phyloP scores from a whole-genome alignment of 2,329 filamentous ascomycete species.

The Neonectria neomacrospora region DNA sequence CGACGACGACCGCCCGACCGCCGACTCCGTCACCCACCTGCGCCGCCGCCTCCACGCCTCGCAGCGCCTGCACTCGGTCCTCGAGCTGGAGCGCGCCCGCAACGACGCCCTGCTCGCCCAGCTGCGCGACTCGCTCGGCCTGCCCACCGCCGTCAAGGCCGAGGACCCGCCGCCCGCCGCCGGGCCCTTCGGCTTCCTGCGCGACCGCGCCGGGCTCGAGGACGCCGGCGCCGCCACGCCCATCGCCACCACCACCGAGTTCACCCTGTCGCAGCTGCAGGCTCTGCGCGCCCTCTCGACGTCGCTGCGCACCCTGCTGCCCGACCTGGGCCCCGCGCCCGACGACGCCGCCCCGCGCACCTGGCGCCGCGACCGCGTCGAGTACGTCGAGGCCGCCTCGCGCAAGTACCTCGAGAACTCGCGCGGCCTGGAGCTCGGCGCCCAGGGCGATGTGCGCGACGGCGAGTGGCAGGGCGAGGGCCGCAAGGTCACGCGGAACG shows the following conservation, averaged over 20 bases:
- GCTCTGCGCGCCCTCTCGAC: conserved; percentile 75
- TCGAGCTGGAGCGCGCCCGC: conserved; percentile 75
- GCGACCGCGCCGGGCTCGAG: conserved; percentile 61
- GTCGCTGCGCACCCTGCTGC: conserved; percentile 71
- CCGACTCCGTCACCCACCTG: conserved; percentile 76
- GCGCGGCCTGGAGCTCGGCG: conserved; percentile 73
- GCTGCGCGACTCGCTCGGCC: conserved; percentile 62
- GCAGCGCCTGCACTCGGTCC: conserved; percentile 75
- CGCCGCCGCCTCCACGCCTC: conserved; percentile 81
- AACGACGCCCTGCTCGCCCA: conserved; percentile 78
- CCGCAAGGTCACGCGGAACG: conserved; percentile 58
- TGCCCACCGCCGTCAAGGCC: conserved; percentile 42
- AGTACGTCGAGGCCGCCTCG: conserved; percentile 87
- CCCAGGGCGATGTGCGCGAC: conserved; percentile 70
- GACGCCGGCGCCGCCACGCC: conserved; percentile 64
- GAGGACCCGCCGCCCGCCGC: conserved; percentile 36
- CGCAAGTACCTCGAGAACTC: conserved; percentile 78
- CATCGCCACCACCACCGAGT: conserved; percentile 77
- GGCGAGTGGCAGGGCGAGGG: conserved; percentile 72
- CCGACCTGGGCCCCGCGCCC: conserved; percentile 61
- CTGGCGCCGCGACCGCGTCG: conserved; percentile 76
- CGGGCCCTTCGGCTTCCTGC: conserved; percentile 66
- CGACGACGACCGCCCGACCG: conserved; percentile 59
- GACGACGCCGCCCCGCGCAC: conserved; percentile 57
- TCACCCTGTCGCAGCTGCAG: conserved; percentile 85